Base-by-base conservation (phyloP, 179 eudicot species). In the Heliamphora pulchella region DNA sequence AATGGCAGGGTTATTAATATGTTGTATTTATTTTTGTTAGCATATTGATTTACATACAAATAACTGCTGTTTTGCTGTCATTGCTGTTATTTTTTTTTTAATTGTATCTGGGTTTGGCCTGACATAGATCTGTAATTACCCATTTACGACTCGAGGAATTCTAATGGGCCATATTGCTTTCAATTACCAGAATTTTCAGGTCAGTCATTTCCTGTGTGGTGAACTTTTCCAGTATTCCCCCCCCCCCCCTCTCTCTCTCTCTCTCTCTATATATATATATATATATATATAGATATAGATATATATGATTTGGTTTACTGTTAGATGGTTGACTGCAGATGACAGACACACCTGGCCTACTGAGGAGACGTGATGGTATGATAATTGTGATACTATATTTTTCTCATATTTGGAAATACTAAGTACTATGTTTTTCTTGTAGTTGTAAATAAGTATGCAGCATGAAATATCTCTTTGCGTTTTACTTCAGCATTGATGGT, bases 341-440 rank as follows among this genome's bases (percentile, higher is more conserved):
- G 77, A 96, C 99, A 41, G 99, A 96, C 85, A 96, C 99, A 77
- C 98, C 99, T 78, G 99, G 99, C 77, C 84, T 96, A 76, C 87
- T 96, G 74, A 87, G 84, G 83, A 88, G 97, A 77, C 84, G 66
- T 83, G 97, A 94, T 81, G 97, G 97, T 90, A 81, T 74, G 86
- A 80, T 73, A 81, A 31, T 66, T 48, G 15, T 13, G 69, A 61
- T 14, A 76, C 18, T 84, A 74, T 78, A 18, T 31, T 71, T 61
- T 81, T 46, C 81, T 75, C 74, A 61, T 51, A 78, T 78, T 22
- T 48, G 47, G n/a, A 10, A 11, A 61, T 80, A 62, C 22, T 31
- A 31, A 31, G 31, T 31, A 44, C 43, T 85, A 74, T 78, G 39
- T 17, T 65, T 64, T 81, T 47, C 75, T 78, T 70, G 71, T 46